A percentile compares a stretch with the other conserved stretches of the same genome.
These are phyloP conservation scores for Cupressus sempervirens DNA, from an alignment of 75 land plant species.

Conservation along the genomic window DNA sequence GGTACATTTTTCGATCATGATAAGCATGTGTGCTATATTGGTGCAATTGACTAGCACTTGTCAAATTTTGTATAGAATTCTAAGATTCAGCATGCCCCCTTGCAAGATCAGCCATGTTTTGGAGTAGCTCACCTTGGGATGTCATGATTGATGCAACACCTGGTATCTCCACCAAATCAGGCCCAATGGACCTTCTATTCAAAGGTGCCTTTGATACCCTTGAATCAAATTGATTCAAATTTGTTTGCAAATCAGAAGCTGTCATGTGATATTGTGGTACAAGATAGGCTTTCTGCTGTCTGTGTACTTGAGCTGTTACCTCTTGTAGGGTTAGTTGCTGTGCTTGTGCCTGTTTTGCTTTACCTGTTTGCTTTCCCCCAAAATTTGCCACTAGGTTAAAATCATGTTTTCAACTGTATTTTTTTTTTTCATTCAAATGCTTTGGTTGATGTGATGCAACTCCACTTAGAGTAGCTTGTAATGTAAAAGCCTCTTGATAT, in stretches of 20 bases:
- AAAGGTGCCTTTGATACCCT: background rate
- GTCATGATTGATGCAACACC: background rate
- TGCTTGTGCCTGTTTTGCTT: background rate
- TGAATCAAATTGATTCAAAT: background rate
- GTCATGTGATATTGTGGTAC: too few relatives aligned
- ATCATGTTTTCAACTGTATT: background rate
- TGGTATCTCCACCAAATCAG: background rate
- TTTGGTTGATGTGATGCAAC: background rate
- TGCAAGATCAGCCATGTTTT: background rate
- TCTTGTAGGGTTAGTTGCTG: background rate
- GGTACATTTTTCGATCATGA: background rate
- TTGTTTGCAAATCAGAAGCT: background rate
- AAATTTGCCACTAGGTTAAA: conserved; percentile 13
- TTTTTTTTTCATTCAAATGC: background rate
- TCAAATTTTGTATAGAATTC: conserved; percentile 15
- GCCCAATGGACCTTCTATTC: background rate
- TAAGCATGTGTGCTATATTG: background rate
- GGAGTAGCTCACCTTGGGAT: background rate
- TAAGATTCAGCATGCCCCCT: conserved; percentile 4
- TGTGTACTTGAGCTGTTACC: background rate
- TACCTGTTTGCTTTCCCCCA: conserved; percentile 3
- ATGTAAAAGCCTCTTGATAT: background rate
- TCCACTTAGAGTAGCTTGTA: background rate
- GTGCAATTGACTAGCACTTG: conserved; percentile 5
- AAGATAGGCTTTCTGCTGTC: background rate